Evolutionary conservation across 805 yeast genomes (phyloP).

Genomic region (Candida maltosa): DNA sequence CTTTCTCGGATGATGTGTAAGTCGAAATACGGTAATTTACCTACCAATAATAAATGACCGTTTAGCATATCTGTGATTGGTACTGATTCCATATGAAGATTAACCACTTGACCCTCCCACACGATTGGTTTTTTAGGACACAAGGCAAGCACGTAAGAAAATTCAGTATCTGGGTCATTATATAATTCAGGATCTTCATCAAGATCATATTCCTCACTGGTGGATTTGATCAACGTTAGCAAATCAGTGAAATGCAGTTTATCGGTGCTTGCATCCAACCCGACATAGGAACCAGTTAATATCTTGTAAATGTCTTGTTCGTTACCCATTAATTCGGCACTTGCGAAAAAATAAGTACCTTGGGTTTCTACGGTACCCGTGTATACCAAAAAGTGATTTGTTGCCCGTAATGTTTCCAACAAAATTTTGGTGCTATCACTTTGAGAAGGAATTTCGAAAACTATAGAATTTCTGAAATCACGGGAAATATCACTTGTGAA

Average conservation of each 20-base stretch:
- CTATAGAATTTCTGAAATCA: constrained; percentile 71
- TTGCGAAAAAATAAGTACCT: constrained; percentile 80
- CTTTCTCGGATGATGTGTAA: constrained; percentile 53
- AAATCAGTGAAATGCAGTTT: constrained; percentile 25
- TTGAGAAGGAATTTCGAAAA: constrained; percentile 49
- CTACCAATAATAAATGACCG: constrained; percentile 64
- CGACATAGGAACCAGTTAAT: constrained; percentile 38
- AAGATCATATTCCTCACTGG: constrained; percentile 9
- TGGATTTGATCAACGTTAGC: constrained; percentile 14
- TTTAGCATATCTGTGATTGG: constrained; percentile 57
- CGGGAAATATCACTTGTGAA: constrained; percentile 66
- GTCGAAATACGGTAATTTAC: constrained; percentile 62
- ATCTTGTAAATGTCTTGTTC: constrained; percentile 37
- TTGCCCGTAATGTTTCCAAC: constrained; percentile 54
- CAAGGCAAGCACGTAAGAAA: constrained; percentile 66
- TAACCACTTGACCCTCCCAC: constrained; percentile 82
- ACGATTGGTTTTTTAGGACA: constrained; percentile 81
- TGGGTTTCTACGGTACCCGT: constrained; percentile 68
- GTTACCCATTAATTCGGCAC: constrained; percentile 47
- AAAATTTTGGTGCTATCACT: constrained; percentile 44
- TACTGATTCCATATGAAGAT: constrained; percentile 44
- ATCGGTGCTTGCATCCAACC: constrained; percentile 27
- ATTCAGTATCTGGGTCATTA: constrained; percentile 2
- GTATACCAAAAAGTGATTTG: constrained; percentile 74
- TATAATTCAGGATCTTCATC: constrained; percentile 14